A percentile compares a stretch with the other conserved stretches of the same genome.
Evolutionary conservation across 306 rosid genomes (phyloP).

Genomic region (Fagus sylvatica): DNA sequence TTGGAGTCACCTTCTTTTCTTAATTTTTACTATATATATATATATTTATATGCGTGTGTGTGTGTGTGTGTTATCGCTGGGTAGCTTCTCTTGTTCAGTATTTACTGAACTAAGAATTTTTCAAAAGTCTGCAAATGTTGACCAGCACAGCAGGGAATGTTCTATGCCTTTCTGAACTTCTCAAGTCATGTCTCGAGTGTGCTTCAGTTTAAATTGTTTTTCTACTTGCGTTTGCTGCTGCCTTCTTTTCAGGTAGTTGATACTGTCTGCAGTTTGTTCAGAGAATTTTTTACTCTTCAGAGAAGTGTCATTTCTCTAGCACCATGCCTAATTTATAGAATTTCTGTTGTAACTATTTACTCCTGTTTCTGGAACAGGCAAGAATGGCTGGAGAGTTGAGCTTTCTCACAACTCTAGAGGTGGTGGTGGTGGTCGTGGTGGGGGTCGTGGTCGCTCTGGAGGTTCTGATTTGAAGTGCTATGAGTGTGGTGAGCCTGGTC

Average conservation of each 20-base stretch:
- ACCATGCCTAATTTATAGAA: background rate
- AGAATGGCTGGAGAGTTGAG: constrained; percentile 98
- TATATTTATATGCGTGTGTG: background rate
- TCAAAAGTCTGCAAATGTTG: background rate
- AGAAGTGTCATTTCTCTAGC: background rate
- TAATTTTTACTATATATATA: background rate
- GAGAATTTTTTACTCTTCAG: background rate
- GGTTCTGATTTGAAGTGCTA: constrained; percentile 98
- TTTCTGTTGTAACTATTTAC: background rate
- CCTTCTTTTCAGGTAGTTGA: background rate
- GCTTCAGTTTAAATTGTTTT: background rate
- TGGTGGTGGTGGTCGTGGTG: constrained; percentile 68
- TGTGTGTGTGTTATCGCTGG: background rate
- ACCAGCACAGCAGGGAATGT: background rate
- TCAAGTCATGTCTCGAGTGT: background rate
- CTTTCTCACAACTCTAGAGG: constrained; percentile 96
- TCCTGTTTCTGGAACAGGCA: constrained; percentile 53
- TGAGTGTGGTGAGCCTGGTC: constrained; percentile 99
- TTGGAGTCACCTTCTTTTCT: no score
- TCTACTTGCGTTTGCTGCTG: background rate
- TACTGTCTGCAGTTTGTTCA: background rate
- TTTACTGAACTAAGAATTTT: background rate
- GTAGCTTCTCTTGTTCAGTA: background rate
- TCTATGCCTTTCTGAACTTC: background rate
- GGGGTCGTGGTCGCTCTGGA: constrained; percentile 86